Evolutionary conservation across 495 filamentous ascomycete species (phyloP).

Genomic region (Tuber melanosporum): DNA sequence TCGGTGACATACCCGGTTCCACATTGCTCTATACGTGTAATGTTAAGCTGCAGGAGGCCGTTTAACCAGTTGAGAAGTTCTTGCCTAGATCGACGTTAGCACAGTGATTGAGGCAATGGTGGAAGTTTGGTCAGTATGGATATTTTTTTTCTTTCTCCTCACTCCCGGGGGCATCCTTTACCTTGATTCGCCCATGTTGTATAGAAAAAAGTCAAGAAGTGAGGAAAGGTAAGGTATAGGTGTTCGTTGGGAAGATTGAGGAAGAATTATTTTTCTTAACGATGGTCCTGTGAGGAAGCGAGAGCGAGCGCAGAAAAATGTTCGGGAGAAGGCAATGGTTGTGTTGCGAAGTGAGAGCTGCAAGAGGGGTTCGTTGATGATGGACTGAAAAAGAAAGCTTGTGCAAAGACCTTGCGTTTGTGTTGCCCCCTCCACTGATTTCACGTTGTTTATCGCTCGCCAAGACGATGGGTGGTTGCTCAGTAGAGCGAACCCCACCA

Average conservation of each 20-base stretch:
- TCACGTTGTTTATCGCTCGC: constrained; percentile 2
- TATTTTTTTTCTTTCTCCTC: background rate
- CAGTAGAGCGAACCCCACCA: background rate
- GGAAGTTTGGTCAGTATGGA: constrained; percentile 19
- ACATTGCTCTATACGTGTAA: constrained; percentile 98
- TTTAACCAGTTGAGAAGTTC: constrained; percentile 96
- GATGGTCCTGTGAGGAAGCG: background rate
- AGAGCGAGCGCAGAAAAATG: constrained; percentile 23
- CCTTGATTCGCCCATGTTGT: constrained; percentile 41
- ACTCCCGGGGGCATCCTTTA: constrained; percentile 12
- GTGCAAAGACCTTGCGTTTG: background rate
- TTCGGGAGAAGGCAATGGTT: constrained; percentile 24
- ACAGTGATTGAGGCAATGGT: constrained; percentile 12
- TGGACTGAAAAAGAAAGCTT: background rate
- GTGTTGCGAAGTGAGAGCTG: constrained; percentile 25
- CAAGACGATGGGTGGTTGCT: background rate
- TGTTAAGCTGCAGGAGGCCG: constrained; percentile 91
- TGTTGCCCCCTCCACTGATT: background rate
- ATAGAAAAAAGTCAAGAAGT: constrained; percentile 15
- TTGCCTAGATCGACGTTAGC: constrained; percentile 56
- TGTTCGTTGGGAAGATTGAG: background rate
- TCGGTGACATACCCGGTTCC: constrained; percentile 77
- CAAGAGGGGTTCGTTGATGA: constrained; percentile 16
- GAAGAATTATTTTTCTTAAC: background rate
- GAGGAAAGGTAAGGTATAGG: constrained; percentile 9